phyloP scores from a whole-genome alignment of 2,329 filamentous ascomycete genomes.

The Coniochaeta sp. region DNA sequence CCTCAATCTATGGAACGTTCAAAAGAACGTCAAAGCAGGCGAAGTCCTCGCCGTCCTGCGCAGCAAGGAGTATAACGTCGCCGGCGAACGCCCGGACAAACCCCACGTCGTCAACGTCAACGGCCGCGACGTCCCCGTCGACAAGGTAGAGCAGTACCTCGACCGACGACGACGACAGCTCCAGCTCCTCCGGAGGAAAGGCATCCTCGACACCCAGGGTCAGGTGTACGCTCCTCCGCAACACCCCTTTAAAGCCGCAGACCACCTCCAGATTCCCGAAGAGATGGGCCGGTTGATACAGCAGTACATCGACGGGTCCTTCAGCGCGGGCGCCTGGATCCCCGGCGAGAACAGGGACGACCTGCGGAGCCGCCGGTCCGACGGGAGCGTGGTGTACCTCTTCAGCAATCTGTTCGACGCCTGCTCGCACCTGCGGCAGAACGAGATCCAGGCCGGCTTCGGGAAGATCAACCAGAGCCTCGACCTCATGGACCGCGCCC shows the following conservation, averaged over 20 bases:
- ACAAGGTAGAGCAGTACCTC: neutral
- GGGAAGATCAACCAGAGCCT: neutral
- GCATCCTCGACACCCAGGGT: neutral
- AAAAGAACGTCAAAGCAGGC: neutral
- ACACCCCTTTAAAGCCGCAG: neutral
- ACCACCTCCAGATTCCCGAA: neutral
- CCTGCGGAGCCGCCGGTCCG: neutral
- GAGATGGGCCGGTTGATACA: slow-evolving; percentile 1
- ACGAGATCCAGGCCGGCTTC: neutral
- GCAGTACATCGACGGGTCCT: slow-evolving; percentile 1
- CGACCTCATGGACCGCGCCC: neutral
- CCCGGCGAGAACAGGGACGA: neutral
- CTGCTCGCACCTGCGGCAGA: neutral
- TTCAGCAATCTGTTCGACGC: neutral
- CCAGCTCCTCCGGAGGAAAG: neutral
- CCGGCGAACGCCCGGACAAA: neutral
- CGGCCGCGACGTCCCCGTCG: neutral
- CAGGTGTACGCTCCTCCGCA: neutral
- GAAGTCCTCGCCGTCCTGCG: neutral
- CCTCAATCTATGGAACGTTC: neutral
- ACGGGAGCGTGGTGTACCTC: neutral
- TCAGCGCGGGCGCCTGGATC: neutral
- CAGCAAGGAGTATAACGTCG: neutral
- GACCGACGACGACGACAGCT: neutral
- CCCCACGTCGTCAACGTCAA: neutral